Evolutionary conservation across 108 stramenopile species (phyloP), one percentile per base, ranked within the genome.

Genomic region (Pseudonitzschia multiseries): DNA sequence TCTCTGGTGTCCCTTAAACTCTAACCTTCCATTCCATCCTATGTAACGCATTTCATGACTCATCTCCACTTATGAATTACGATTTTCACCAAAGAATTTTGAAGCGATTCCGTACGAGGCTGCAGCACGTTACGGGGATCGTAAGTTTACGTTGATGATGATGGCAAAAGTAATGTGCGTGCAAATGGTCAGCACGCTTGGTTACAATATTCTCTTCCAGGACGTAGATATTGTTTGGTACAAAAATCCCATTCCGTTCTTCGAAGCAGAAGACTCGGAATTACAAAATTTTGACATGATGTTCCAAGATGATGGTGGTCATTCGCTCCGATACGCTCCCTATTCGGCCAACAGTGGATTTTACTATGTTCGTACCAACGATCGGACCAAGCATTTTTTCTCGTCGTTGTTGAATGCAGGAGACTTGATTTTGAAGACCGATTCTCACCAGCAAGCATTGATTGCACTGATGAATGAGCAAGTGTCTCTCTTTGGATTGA

Each of bases 241-340:
- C 68, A 69, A 82, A 79, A 76, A 87, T 70, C 87, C 90, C 14
- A 57, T 92, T 41, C 57, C 70, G 14, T 89, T 70, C 61, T 90
- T 93, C 57, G 83, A 88, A 41, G 78, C 82, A 48, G 66, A 71
- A 32, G 33, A 62, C 41, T 78, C 69, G 22, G 71, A 81, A 15
- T 50, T 81, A 9, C 54, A 81, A n/a, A 72, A 74, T 36, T 87
- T 89, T 61, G 96, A 96, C 71, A 83, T 88, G 65, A 79, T 87
- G 27, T 97, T 95, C 69, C 93, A 93, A 79, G 94, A 97, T 69
- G 97, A 97, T 67, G 97, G 97, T 21, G 87, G 86, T 22, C 81
- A 90, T 44, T 56, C 81, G 5, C 12, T 80, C 20, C 71, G 86
- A 6, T 93, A 92, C 61, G 86, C 88, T 13, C 91, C 91, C 14